Evolutionary conservation across 768 basidiomycete genomes (phyloP).

Genomic region (Mycena chlorophos): DNA sequence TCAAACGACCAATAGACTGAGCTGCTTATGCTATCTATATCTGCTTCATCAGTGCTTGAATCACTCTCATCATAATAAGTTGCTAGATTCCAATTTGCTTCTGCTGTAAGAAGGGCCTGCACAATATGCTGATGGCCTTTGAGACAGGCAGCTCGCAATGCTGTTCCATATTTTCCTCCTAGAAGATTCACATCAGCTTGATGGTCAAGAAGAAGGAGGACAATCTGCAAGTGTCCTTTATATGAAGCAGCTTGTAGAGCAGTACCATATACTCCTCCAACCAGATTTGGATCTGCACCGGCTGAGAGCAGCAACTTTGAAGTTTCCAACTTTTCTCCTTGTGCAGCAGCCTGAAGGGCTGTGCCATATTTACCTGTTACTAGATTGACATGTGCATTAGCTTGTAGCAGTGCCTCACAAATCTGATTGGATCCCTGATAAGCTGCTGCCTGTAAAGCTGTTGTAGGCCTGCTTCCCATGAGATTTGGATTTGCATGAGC

Average conservation of each 20-base stretch:
- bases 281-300: no score
- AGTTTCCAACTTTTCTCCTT: no score
- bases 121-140: neutral
- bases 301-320: no score
- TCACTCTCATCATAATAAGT: neutral
- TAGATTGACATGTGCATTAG: neutral
- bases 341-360: neutral
- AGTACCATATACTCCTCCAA: no score
- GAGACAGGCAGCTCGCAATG: neutral
- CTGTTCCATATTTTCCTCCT: neutral
- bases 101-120: neutral
- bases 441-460: neutral
- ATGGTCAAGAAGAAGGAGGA: neutral
- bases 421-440: neutral
- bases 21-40: no score
- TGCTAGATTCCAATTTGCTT: neutral
- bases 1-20: neutral
- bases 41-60: no score
- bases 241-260: no score
- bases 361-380: neutral
- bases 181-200: neutral
- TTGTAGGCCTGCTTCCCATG: neutral
- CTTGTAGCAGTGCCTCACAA: neutral
- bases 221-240: no score
- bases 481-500: neutral